Conservation (phyloP, 176 grass and related monocot genomes). For the Poa annua region DNA sequence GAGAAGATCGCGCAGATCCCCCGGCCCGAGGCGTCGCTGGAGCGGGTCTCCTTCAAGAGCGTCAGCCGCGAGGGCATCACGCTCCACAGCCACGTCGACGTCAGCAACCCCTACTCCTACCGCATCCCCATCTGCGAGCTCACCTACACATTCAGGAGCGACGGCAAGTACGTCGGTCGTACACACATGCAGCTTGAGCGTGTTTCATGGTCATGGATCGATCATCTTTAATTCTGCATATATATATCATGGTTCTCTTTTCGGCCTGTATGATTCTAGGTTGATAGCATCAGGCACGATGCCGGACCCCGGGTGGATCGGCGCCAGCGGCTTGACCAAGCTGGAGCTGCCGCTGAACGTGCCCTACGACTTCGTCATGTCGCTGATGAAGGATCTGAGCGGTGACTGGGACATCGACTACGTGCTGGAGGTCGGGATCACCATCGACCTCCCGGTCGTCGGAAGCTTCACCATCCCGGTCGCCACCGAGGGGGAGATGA, state of each 20-base stretch:
- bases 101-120: slow-evolving; percentile 79
- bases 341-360: slow-evolving; percentile 79
- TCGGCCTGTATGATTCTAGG: neutral
- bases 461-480: slow-evolving; percentile 89
- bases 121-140: slow-evolving; percentile 82
- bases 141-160: slow-evolving; percentile 68
- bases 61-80: slow-evolving; percentile 62
- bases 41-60: slow-evolving; percentile 59
- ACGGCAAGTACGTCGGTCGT: slow-evolving; percentile 45
- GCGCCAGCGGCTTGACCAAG: slow-evolving; percentile 55
- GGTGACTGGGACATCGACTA: slow-evolving; percentile 93
- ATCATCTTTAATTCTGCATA: no score
- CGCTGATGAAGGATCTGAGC: slow-evolving; percentile 54
- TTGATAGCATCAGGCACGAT: slow-evolving; percentile 71
- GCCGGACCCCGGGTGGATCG: slow-evolving; percentile 79
- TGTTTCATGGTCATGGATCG: no score
- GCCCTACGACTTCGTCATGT: slow-evolving; percentile 77
- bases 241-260: neutral
- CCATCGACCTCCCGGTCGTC: slow-evolving; percentile 70
- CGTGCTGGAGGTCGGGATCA: slow-evolving; percentile 61
- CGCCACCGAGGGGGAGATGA: slow-evolving; percentile 66
- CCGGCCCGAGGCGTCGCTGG: slow-evolving; percentile 70
- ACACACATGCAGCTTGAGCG: no score
- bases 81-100: slow-evolving; percentile 68
- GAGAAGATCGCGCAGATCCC: slow-evolving; percentile 82